Conservation (phyloP, 148 eudicot species). For the Dysphania ambrosioides region DNA sequence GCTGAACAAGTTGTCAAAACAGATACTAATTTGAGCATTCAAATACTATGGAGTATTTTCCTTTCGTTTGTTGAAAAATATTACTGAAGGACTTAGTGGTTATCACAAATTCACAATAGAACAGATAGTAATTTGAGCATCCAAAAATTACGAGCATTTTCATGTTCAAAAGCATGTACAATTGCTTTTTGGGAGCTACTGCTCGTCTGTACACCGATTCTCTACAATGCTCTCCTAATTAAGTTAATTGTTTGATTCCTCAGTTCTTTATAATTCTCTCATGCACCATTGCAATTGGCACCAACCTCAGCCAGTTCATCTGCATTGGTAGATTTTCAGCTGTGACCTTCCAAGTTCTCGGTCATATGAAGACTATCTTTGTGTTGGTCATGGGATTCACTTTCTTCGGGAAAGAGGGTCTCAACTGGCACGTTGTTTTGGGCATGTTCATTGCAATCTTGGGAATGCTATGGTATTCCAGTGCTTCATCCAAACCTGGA, state of each 20-base stretch:
- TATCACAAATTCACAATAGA: too few species aligned
- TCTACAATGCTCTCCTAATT: conserved; percentile 2
- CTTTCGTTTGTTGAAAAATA: too few species aligned
- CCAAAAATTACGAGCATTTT: too few species aligned
- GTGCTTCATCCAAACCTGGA: conserved; percentile 52
- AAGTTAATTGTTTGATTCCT: conserved; percentile 8
- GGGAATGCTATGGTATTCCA: conserved; percentile 56
- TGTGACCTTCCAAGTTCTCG: conserved; percentile 56
- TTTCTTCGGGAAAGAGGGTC: conserved; percentile 55
- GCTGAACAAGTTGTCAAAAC: too few species aligned
- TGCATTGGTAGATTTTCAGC: conserved; percentile 62
- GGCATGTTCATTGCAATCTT: conserved; percentile 49
- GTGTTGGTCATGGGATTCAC: conserved; percentile 46
- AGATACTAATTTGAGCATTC: too few species aligned
- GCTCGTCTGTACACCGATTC: neutral
- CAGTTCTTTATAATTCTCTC: conserved; percentile 48
- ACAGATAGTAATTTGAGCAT: too few species aligned
- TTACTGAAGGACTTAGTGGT: too few species aligned
- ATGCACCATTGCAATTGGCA: conserved; percentile 50
- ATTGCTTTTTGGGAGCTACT: neutral
- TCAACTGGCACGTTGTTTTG: conserved; percentile 41
- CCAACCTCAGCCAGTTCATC: conserved; percentile 59
- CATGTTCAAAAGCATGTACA: too few species aligned
- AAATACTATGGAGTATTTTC: too few species aligned
- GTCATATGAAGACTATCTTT: conserved; percentile 56